Base-by-base conservation (phyloP, 2,329 filamentous ascomycete species). In the Aspergillus versicolor region DNA sequence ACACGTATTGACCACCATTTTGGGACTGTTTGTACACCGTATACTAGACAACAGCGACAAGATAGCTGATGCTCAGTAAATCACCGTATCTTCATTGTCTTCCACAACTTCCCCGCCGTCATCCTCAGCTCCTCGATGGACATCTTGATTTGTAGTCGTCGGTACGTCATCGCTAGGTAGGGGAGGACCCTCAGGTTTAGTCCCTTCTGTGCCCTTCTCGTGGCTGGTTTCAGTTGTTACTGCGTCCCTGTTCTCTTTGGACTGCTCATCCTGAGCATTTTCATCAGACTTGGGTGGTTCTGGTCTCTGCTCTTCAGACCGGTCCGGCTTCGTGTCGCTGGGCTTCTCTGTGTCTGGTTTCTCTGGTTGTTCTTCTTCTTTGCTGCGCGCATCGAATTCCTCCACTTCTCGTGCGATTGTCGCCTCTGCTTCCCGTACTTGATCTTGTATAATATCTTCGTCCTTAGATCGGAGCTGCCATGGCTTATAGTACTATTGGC, bases 71-170 rank as follows among this genome's bases (percentile, higher is more conserved):
- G 4, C 21, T 62, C 67, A 96, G 78, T 96, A 96, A 58, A 96
- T 93, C 52, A 96, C 91, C 65, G 88, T 92, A 68, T 96, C 92
- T 77, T 97, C 92, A 59, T 91, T 90, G 54, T 88, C 90, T 73
- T 94, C 86, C 63, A 95, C 82, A 56, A 93, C 87, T 67, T 92
- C 90, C 52, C 86, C 89, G 50, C 84, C 82, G 61, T 91, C 87
- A 67, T 92, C 89, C 58, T 89, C 82, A 64, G 82, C 70, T 57
- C 80, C 67, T 68, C 75, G 77, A 67, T 74, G 70, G 60, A 68
- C 63, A 61, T 75, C 73, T 37, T 69, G 62, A 72, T 76, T 71
- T 73, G 74, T 64, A 60, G 73, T 70, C 68, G 68, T 67, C 61
- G 66, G 24, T 40, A 48, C 58, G 56, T 65, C 60, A 21, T 53